Conservation (phyloP, 192 early-diverging fungal genomes). For the Pilobolus umbonatus region DNA sequence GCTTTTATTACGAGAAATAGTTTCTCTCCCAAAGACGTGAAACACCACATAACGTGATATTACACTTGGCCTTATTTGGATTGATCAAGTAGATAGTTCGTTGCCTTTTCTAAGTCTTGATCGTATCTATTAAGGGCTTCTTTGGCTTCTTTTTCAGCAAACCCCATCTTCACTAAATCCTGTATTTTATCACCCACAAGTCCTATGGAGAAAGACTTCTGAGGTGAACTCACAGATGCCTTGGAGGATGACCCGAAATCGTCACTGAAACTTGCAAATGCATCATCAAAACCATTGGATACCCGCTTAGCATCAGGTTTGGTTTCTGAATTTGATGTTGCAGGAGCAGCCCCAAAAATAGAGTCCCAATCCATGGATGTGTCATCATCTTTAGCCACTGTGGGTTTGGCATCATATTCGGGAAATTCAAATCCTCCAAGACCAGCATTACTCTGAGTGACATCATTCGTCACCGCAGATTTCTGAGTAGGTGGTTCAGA, state of each 20-base stretch:
- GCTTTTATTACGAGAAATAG: not conserved
- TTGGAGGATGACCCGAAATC: not conserved
- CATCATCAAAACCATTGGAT: conserved; percentile 25
- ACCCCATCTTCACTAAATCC: conserved; percentile 61
- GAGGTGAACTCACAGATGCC: not conserved
- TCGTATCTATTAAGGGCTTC: conserved; percentile 66
- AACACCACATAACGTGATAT: too few species aligned
- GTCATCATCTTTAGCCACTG: not conserved
- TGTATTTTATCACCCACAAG: conserved; percentile 31
- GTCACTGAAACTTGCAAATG: conserved; percentile 17
- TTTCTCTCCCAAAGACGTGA: too few species aligned
- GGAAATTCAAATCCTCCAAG: not conserved
- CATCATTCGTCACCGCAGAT: not conserved
- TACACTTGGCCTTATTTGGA: conserved; percentile 3
- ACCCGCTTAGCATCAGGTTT: not conserved
- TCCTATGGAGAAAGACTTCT: not conserved
- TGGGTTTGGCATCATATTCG: not conserved
- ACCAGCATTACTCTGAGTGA: not conserved
- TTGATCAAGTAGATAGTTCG: conserved; percentile 67
- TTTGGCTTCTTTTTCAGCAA: conserved; percentile 59
- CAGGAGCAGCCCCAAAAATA: conserved; percentile 9
- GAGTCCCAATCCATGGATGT: conserved; percentile 21
- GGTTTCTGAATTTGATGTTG: not conserved
- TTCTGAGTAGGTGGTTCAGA: not conserved
- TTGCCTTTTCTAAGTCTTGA: conserved; percentile 63